phyloP scores from a whole-genome alignment of 305 asterid species.

The Fraxinus floribunda region DNA sequence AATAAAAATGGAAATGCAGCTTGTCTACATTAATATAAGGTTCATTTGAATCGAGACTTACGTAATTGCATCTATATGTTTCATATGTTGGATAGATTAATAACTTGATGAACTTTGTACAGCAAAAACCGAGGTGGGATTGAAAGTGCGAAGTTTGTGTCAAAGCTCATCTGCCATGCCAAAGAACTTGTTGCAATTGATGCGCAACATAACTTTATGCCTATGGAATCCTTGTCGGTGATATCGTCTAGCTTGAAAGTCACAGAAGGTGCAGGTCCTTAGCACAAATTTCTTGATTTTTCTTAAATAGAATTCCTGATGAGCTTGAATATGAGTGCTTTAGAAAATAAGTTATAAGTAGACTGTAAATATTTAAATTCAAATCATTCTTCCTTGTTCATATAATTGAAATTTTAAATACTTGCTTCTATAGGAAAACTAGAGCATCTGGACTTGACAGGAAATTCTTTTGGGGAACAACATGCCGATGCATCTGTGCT shows the following conservation, averaged over 20 bases:
- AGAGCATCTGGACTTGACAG: constrained; percentile 74
- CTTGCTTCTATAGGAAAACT: constrained; percentile 53
- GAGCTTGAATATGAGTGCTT: neutral
- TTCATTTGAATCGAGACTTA: constrained; percentile 19
- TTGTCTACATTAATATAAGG: constrained; percentile 74
- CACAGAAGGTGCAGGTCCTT: constrained; percentile 51
- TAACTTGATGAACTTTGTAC: constrained; percentile 28
- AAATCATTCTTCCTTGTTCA: neutral
- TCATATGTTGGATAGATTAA: constrained; percentile 16
- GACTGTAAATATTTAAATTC: neutral
- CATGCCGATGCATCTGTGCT: constrained; percentile 37
- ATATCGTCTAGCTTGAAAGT: constrained; percentile 51
- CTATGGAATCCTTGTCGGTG: constrained; percentile 57
- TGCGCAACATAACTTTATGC: constrained; percentile 73
- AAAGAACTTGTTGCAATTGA: constrained; percentile 52
- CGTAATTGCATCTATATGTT: constrained; percentile 11
- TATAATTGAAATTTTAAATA: neutral
- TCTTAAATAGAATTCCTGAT: neutral
- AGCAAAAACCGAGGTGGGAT: constrained; percentile 80
- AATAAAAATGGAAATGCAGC: constrained; percentile 45
- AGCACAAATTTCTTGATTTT: neutral
- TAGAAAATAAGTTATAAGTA: neutral
- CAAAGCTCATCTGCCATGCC: constrained; percentile 53
- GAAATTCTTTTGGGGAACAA: constrained; percentile 45
- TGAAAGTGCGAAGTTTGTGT: constrained; percentile 72